phyloP scores from a whole-genome alignment of 768 basidiomycete genomes.

The Boletus subcaerulescens region DNA sequence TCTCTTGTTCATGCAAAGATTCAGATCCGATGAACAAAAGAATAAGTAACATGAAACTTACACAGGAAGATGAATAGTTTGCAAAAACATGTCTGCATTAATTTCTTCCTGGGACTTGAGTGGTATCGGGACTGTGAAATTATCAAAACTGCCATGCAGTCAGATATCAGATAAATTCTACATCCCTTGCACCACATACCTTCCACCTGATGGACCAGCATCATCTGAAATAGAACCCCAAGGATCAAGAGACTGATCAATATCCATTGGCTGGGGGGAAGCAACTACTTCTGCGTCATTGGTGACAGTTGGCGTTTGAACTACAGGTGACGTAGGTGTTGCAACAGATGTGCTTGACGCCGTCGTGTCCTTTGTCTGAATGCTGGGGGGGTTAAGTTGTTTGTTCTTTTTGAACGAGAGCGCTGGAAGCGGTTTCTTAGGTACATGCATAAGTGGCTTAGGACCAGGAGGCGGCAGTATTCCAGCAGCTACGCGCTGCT shows the following conservation, averaged over 20 bases:
- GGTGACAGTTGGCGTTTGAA: background rate
- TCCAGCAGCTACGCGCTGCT: slow-evolving; percentile 45
- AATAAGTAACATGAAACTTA: slow-evolving; percentile 7
- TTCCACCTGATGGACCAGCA: background rate
- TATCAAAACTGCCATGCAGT: slow-evolving; percentile 4
- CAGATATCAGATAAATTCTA: background rate
- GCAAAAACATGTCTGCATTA: slow-evolving; percentile 25
- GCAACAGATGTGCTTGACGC: background rate
- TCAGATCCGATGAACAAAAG: background rate
- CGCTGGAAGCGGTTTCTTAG: slow-evolving; percentile 26
- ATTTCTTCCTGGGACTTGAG: slow-evolving; percentile 21
- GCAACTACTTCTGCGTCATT: background rate
- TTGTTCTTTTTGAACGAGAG: slow-evolving; percentile 47
- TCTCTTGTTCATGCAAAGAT: slow-evolving; percentile 15
- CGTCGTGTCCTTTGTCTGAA: slow-evolving; percentile 15
- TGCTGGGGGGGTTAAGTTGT: slow-evolving; percentile 5
- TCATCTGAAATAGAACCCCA: slow-evolving; percentile 14
- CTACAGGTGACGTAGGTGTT: slow-evolving; percentile 12
- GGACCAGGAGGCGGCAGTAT: slow-evolving; percentile 37
- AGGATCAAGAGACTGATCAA: slow-evolving; percentile 11
- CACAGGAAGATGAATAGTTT: slow-evolving; percentile 25
- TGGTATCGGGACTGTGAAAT: slow-evolving; percentile 5
- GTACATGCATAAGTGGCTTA: slow-evolving; percentile 28
- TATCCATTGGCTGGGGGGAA: slow-evolving; percentile 24
- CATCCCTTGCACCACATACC: slow-evolving; percentile 10